phyloP scores from a whole-genome alignment of 805 yeast species.

The Metschnikowia lunata region DNA sequence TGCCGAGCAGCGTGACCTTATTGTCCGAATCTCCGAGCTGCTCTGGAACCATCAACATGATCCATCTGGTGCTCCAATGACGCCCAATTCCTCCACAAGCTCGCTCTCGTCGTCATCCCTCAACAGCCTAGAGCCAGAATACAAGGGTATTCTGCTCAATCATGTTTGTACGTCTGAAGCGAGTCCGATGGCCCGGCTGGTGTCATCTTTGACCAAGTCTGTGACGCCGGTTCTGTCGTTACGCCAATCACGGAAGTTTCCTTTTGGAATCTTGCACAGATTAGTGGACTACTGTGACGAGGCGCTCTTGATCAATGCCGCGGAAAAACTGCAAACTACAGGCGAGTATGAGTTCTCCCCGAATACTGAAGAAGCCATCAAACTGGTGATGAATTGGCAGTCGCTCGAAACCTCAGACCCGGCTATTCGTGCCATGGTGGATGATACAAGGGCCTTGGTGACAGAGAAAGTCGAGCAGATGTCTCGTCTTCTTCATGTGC shows the following conservation, averaged over 20 bases:
- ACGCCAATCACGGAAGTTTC: constrained; percentile 48
- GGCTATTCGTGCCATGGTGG: constrained; percentile 57
- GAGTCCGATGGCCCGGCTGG: constrained; percentile 18
- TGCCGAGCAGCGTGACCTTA: constrained; percentile 59
- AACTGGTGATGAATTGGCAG: constrained; percentile 38
- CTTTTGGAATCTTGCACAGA: constrained; percentile 55
- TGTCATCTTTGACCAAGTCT: constrained; percentile 10
- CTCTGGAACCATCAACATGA: constrained; percentile 22
- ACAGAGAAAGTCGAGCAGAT: constrained; percentile 66
- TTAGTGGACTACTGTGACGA: constrained; percentile 66
- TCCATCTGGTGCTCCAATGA: constrained; percentile 12
- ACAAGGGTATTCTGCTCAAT: constrained; percentile 51
- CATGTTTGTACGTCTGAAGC: constrained; percentile 4
- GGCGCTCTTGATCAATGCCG: constrained; percentile 66
- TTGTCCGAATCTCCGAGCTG: constrained; percentile 42
- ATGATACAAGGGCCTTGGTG: constrained; percentile 61
- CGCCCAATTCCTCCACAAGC: constrained; percentile 14
- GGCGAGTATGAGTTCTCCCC: constrained; percentile 48
- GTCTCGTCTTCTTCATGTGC: constrained; percentile 64
- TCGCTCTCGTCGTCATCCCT: constrained; percentile 20
- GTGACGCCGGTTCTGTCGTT: constrained; percentile 25
- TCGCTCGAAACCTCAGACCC: constrained; percentile 56
- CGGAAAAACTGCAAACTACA: constrained; percentile 48
- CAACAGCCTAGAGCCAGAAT: constrained; percentile 34
- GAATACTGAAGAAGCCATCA: constrained; percentile 53